Percentiles rank a stretch among this genome's conserved stretches.
Evolutionary conservation across 2,329 filamentous ascomycete species (phyloP).

Genomic region (Penicillium sp.): DNA sequence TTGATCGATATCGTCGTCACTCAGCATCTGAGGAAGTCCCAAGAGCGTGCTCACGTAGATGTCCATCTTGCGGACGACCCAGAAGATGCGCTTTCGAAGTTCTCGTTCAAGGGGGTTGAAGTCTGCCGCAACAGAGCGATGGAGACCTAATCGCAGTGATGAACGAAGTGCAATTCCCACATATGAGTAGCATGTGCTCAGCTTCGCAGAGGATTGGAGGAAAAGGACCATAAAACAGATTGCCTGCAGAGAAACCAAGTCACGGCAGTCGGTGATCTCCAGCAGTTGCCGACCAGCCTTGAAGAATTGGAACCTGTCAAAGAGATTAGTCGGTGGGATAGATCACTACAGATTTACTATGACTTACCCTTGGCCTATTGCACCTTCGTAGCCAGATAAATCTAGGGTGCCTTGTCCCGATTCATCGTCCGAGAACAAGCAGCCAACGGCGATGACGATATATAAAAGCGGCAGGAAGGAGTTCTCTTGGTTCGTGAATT

Average conservation of each 20-base stretch:
- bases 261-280: constrained; percentile 63
- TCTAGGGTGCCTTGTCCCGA: constrained; percentile 47
- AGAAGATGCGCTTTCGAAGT: constrained; percentile 66
- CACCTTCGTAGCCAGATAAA: constrained; percentile 49
- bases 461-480: constrained; percentile 71
- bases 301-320: constrained; percentile 69
- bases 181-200: constrained; percentile 78
- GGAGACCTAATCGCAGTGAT: constrained; percentile 73
- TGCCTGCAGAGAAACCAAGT: constrained; percentile 71
- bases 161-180: constrained; percentile 75
- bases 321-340: neutral
- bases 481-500: constrained; percentile 64
- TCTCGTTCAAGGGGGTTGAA: constrained; percentile 72
- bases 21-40: constrained; percentile 51
- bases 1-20: constrained; percentile 53
- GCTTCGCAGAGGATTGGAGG: constrained; percentile 73
- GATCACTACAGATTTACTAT: neutral
- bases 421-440: constrained; percentile 65
- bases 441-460: constrained; percentile 69
- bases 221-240: constrained; percentile 80
- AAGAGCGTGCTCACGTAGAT: constrained; percentile 52
- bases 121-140: constrained; percentile 68
- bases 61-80: constrained; percentile 53
- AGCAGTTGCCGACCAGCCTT: constrained; percentile 65
- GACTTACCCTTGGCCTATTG: constrained; percentile 57